Conservation (phyloP, 495 filamentous ascomycete genomes). For the Venustampulla echinocandica region DNA sequence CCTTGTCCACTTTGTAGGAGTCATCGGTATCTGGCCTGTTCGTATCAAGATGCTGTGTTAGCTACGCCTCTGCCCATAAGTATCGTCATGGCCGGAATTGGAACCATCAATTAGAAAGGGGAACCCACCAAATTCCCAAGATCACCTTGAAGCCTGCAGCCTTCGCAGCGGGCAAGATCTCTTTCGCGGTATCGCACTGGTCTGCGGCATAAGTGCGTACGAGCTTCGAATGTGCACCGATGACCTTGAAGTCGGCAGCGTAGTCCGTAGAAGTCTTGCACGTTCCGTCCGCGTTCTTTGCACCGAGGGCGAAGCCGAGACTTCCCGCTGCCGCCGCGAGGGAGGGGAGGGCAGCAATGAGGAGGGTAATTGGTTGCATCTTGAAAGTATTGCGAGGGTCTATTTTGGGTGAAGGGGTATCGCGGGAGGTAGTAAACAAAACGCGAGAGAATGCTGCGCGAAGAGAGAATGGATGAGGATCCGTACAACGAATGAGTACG, state of each 20-base stretch:
- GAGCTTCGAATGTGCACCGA: conserved; percentile 38
- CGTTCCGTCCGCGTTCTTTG: conserved; percentile 42
- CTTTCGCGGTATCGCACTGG: conserved; percentile 57
- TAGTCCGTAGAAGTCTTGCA: conserved; percentile 63
- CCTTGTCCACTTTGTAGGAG: conserved; percentile 54
- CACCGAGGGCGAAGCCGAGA: conserved; percentile 48
- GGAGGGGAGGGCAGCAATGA: conserved; percentile 31
- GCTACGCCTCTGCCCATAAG: background rate
- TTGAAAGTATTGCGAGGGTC: background rate
- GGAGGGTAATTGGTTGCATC: conserved; percentile 8
- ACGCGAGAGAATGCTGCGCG: background rate
- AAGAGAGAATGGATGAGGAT: conserved; percentile 6
- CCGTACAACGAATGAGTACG: conserved; percentile 17
- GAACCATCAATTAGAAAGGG: background rate
- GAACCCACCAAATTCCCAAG: conserved; percentile 62
- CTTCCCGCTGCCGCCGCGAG: conserved; percentile 33
- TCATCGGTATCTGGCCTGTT: conserved; percentile 59
- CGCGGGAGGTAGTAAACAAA: background rate
- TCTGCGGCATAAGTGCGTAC: conserved; percentile 64
- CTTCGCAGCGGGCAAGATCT: conserved; percentile 65
- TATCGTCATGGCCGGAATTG: background rate
- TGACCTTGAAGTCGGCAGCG: conserved; percentile 56
- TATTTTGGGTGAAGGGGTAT: background rate
- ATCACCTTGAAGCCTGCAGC: conserved; percentile 64
- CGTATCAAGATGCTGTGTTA: conserved; percentile 6